Conservation (phyloP, 768 basidiomycete genomes). For the Tulasnella sp. region DNA sequence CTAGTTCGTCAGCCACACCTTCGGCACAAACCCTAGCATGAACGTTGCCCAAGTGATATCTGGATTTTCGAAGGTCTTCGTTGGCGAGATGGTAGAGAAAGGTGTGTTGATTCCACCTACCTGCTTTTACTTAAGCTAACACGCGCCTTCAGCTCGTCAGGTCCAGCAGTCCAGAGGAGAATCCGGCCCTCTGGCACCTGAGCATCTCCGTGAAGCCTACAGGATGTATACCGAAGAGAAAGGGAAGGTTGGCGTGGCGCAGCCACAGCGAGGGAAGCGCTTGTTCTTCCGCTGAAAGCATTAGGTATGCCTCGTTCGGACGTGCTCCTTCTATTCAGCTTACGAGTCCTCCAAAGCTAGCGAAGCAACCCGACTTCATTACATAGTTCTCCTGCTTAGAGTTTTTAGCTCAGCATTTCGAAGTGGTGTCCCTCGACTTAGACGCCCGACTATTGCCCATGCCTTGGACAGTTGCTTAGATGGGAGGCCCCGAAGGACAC, state of each 20-base stretch:
- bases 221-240: constrained; percentile 75
- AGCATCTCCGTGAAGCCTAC: constrained; percentile 88
- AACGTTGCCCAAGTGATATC: constrained; percentile 87
- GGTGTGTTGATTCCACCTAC: constrained; percentile 45
- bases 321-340: too few species aligned
- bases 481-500: background rate
- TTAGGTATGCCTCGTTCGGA: background rate
- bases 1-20: constrained; percentile 78
- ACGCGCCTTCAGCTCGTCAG: constrained; percentile 56
- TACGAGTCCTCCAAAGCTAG: background rate
- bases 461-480: too few species aligned
- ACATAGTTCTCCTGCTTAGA: background rate
- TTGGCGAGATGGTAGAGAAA: constrained; percentile 88
- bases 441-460: background rate
- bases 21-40: constrained; percentile 77
- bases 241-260: constrained; percentile 73
- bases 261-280: constrained; percentile 63
- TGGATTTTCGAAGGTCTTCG: constrained; percentile 87
- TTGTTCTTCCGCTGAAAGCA: constrained; percentile 59
- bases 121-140: background rate
- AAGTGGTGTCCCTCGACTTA: background rate
- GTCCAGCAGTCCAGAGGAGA: constrained; percentile 71
- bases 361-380: background rate
- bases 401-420: background rate
- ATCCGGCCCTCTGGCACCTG: constrained; percentile 75